A percentile compares a stretch with the other conserved stretches of the same genome.
These are phyloP conservation scores for Coemansia sp. DNA, from an alignment of 192 early-diverging fungal species.

Conservation along the genomic window DNA sequence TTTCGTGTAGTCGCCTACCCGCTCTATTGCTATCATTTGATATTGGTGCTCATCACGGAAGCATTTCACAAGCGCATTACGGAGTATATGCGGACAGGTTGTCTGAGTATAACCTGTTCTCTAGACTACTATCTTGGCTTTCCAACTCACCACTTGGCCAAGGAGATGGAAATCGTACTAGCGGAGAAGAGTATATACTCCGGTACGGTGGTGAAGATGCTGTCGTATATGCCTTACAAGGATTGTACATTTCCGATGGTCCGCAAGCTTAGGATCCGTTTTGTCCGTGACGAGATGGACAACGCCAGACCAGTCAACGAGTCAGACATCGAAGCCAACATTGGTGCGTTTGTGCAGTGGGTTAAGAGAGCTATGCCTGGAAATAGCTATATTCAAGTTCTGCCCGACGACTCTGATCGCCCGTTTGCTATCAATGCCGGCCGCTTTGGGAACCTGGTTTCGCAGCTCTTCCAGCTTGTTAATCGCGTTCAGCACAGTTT, in stretches of 20 bases:
- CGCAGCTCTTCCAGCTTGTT: neutral
- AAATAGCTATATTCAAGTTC: neutral
- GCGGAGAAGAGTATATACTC: neutral
- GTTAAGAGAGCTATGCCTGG: neutral
- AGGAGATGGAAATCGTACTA: neutral
- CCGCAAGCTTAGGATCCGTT: neutral
- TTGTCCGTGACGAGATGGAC: neutral
- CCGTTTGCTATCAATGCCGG: neutral
- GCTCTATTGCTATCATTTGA: neutral
- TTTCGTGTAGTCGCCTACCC: neutral
- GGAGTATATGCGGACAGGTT: neutral
- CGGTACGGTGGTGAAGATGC: neutral
- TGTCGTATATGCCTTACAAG: neutral
- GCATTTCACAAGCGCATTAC: neutral
- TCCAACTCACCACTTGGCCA: constrained; percentile 2
- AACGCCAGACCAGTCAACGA: too few species aligned
- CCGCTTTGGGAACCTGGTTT: neutral
- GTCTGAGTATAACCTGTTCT: neutral
- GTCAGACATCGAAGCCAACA: neutral
- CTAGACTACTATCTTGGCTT: neutral
- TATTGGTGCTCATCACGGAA: neutral
- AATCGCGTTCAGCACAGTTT: neutral
- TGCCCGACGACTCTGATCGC: neutral
- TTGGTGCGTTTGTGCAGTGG: neutral
- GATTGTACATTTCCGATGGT: neutral